Conservation (phyloP, 1,284 basidiomycete species). For the Tremellales sp. region DNA sequence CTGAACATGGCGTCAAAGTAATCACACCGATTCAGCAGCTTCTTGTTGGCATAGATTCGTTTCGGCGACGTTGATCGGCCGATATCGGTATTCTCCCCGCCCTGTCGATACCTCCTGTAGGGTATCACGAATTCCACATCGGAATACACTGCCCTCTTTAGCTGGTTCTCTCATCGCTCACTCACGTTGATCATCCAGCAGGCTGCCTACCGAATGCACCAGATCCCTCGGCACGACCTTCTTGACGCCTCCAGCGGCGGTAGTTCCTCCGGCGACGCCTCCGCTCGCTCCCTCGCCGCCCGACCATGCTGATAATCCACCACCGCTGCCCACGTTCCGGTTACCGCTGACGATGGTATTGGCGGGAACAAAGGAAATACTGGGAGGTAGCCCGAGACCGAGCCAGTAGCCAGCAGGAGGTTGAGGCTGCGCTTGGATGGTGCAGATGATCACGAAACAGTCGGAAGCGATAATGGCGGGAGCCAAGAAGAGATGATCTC, state of each 20-base stretch:
- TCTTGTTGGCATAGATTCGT: conserved; percentile 57
- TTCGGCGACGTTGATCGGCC: conserved; percentile 13
- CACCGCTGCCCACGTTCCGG: conserved; percentile 26
- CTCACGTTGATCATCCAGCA: conserved; percentile 64
- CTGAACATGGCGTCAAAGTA: conserved; percentile 60
- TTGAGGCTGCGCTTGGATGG: conserved; percentile 65
- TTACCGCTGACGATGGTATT: conserved; percentile 6
- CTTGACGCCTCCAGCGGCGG: conserved; percentile 38
- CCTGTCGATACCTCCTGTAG: conserved; percentile 5
- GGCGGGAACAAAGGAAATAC: conserved; percentile 9
- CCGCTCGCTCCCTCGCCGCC: conserved; percentile 38
- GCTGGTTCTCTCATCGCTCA: background rate
- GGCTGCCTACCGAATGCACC: conserved; percentile 59
- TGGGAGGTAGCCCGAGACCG: conserved; percentile 30
- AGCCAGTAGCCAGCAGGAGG: conserved; percentile 54
- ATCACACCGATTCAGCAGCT: conserved; percentile 64
- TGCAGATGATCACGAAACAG: conserved; percentile 71
- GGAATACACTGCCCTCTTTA: conserved; percentile 57
- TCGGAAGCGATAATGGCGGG: conserved; percentile 56
- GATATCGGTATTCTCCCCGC: background rate
- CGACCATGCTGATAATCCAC: conserved; percentile 37
- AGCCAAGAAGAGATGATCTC: conserved; percentile 69
- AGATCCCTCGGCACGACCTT: conserved; percentile 42
- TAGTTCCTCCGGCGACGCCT: conserved; percentile 40
- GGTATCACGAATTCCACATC: conserved; percentile 76